Evolutionary conservation across 768 basidiomycete species (phyloP), one percentile per base, ranked within the genome.

Genomic region (Pleurotus tuoliensis): DNA sequence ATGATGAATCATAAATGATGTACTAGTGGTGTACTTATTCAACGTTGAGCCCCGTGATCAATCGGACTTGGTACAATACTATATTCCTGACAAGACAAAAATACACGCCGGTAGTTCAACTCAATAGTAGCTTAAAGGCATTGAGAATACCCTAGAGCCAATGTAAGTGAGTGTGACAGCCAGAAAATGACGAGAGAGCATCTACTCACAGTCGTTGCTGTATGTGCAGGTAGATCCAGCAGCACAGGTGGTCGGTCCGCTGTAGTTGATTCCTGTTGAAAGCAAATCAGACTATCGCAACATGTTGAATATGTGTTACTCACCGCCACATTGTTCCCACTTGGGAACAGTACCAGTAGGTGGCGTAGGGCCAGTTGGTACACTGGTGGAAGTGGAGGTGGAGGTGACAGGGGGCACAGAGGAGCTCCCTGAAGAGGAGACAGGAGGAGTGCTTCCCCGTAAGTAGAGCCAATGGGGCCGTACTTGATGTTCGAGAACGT

Each of bases 401-500:
- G 22, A 16, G n/a, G 51, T 39, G 27, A n/a, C 16, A n/a, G 49
- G 22, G 53, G 49, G 54, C 20, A 39, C 37, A 18, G 38, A 39
- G 38, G 51, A 52, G 39, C 30, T 52, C 37, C 34, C 51, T 15
- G 16, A 39, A 41, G 51, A 37, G 12, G 30, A 30, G 5, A 39
- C 20, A 9, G 30, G 30, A 15, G 37, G 37, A 2, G 51, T 9
- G 4, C 37, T 41, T 43, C 46, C 47, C 24, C 22, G 51, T 55
- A 54, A 0, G 50, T 55, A 20, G 55, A 59, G 16, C 72, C 72
- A 62, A 76, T 71, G 64, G 63, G 60, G 30, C 75, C 75, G 60
- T 69, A 71, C 64, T 68, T 71, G 66, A 76, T 76, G 70, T 75
- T 76, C 20, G 73, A 75, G 68, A 62, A 76, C 45, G 63, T 67